These are phyloP conservation scores for Pichia paraexigua DNA, from an alignment of 805 yeast genomes.

Conservation along the genomic window DNA sequence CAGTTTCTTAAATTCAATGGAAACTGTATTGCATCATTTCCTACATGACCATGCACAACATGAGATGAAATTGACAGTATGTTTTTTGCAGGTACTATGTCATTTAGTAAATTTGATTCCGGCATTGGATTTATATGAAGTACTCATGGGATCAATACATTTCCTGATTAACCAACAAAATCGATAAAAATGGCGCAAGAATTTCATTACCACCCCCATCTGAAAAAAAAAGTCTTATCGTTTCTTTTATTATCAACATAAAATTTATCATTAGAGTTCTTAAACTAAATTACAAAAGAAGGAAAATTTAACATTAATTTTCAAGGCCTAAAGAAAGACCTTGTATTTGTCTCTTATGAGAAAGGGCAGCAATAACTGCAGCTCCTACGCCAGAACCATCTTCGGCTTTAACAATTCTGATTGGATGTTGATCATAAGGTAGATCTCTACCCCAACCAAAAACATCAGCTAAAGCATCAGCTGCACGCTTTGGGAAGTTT, in stretches of 20 bases:
- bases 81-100: conserved; percentile 13
- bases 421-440: conserved; percentile 56
- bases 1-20: conserved; percentile 83
- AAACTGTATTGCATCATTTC: conserved; percentile 83
- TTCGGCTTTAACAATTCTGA: conserved; percentile 83
- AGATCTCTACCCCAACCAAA: conserved; percentile 60
- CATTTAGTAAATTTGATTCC: not conserved
- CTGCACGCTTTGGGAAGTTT: conserved; percentile 87
- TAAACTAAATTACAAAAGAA: not conserved
- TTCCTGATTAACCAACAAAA: not conserved
- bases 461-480: conserved; percentile 83
- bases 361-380: conserved; percentile 93
- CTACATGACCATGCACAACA: conserved; percentile 94
- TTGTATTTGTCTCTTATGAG: conserved; percentile 65
- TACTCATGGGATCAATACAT: no score
- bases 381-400: conserved; percentile 99
- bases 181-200: not conserved
- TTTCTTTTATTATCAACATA: not conserved
- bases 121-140: not conserved
- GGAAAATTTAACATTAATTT: not conserved
- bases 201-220: no score
- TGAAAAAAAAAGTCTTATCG: not conserved
- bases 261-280: not conserved
- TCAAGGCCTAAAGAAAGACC: conserved; percentile 60
- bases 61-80: conserved; percentile 72